Conservation (phyloP, 495 filamentous ascomycete genomes). For the Neurospora africana region DNA sequence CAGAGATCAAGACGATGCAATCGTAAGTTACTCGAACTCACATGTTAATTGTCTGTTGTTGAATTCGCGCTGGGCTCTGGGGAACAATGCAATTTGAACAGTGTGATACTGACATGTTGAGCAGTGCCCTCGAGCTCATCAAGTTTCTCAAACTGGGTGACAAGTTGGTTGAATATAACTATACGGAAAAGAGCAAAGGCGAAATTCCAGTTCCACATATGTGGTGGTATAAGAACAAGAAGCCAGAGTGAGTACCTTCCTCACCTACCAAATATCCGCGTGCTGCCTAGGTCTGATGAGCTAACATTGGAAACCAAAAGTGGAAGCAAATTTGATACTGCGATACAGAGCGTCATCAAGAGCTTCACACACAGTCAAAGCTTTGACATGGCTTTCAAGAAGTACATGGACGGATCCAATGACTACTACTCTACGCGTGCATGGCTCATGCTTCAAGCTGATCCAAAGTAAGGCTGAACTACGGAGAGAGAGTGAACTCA, state of each 20-base stretch:
- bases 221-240: neutral
- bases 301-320: neutral
- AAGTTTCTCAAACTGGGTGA: neutral
- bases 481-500: neutral
- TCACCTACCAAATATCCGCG: too few species aligned
- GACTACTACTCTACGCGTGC: slow-evolving; percentile 6
- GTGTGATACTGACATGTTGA: neutral
- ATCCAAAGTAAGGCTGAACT: neutral
- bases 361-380: neutral
- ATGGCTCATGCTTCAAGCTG: slow-evolving; percentile 3
- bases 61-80: neutral
- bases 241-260: too few species aligned
- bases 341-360: neutral
- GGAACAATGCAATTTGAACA: neutral
- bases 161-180: neutral
- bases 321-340: neutral
- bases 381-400: neutral
- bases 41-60: neutral
- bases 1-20: slow-evolving; percentile 19
- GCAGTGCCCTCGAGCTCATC: slow-evolving; percentile 1
- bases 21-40: neutral
- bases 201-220: neutral
- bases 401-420: neutral
- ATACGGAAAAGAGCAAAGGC: neutral
- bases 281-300: neutral